Evolutionary conservation across 345 rosid species (phyloP), one percentile per base, ranked within the genome.

Genomic region (Rhodomyrtus tomentosa): DNA sequence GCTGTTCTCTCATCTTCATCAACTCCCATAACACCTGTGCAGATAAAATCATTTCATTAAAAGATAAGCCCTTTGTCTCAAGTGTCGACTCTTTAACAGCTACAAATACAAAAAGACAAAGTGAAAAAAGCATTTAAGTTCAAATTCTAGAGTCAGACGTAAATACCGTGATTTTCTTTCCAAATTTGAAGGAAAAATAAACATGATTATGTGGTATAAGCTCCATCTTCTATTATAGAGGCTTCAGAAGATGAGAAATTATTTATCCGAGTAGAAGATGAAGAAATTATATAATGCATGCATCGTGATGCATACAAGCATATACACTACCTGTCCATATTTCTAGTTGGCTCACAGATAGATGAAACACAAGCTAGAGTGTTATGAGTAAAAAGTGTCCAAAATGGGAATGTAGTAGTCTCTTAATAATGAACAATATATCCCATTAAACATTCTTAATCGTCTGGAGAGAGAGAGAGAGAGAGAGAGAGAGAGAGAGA

Each of bases 21-120:
- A 72, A 58, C 85, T 84, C 86, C 90, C 49, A 74, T 32, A 83
- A 76, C 86, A 89, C 89, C 99, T 95, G 87, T 54, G 62, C 76
- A 68, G 45, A 68, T 36, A 81, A 81, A 45, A 82, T 74, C 83
- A 49, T 82, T 54, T 42, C 59, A 55, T 32, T 82, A 54, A 24
- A 54, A 55, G 5, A 24, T 51, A 18, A 24, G 51, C 40, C 25
- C 9, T 16, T 29, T 62, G 11, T 29, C 74, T 62, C 16, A 15
- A 62, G 22, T 62, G 11, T 22, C 76, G 36, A 36, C 45, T 68
- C 76, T 68, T 68, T 68, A 68, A 68, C 25, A 8, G 76, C 25
- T 4, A 68, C 45, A 68, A 18, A 68, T 68, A 42, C 76, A 4
- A 68, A 68, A 68, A 29, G 15, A 14, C 1, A 14, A 27, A 27